Conservation (phyloP, 495 filamentous ascomycete species). For the Geoglossum glabrum region DNA sequence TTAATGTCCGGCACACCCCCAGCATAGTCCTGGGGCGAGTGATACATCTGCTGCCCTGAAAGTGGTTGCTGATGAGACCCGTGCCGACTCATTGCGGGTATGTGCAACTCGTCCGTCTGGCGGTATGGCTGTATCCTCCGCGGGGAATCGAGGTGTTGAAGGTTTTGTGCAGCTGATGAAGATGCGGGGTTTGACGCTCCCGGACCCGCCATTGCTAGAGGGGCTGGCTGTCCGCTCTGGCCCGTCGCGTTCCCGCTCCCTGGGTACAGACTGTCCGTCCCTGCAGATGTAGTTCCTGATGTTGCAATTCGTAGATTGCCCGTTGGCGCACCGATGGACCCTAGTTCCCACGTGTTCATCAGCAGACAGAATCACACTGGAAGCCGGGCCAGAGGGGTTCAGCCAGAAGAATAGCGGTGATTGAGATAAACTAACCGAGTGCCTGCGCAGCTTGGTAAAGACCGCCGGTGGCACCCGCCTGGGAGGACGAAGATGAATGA, state of each 20-base stretch:
- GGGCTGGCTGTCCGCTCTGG: conserved; percentile 8
- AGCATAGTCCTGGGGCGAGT: conserved; percentile 27
- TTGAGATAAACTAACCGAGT: conserved; percentile 9
- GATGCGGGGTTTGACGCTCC: conserved; percentile 14
- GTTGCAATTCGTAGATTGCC: conserved; percentile 19
- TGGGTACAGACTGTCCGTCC: conserved; percentile 17
- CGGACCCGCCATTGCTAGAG: conserved; percentile 14
- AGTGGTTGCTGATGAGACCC: conserved; percentile 18
- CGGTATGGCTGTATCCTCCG: conserved; percentile 32
- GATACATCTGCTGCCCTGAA: conserved; percentile 29
- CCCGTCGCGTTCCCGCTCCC: conserved; percentile 14
- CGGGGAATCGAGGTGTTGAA: conserved; percentile 31
- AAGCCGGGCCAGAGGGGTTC: not conserved
- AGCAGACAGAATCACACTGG: not conserved
- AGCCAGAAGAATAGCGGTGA: not conserved
- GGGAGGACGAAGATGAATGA: conserved; percentile 6
- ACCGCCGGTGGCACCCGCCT: conserved; percentile 11
- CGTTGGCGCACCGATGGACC: conserved; percentile 27
- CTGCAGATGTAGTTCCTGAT: conserved; percentile 15
- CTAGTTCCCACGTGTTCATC: conserved; percentile 6
- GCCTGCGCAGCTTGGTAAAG: conserved; percentile 24
- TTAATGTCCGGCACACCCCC: conserved; percentile 38
- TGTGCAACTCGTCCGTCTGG: conserved; percentile 58
- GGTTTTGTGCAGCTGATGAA: not conserved
- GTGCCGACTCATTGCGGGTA: conserved; percentile 33